phyloP scores from a whole-genome alignment of 306 rosid species.

The Prosopis cineraria region DNA sequence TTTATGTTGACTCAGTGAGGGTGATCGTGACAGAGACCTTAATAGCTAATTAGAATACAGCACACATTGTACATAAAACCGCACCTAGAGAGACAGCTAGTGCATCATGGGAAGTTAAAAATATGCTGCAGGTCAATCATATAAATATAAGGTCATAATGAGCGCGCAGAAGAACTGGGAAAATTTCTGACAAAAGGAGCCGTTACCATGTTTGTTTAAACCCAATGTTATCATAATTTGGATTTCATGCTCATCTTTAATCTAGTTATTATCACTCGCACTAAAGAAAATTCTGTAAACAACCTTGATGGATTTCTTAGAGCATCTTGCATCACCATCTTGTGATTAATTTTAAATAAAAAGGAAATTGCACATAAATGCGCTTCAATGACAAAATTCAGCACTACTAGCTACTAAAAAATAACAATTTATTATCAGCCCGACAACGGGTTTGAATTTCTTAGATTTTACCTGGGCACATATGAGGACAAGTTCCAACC shows the following conservation, averaged over 20 bases:
- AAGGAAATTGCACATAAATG: not conserved
- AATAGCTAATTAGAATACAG: not conserved
- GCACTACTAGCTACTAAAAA: not conserved
- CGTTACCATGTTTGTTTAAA: not conserved
- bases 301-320: not conserved
- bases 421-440: not conserved
- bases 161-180: not conserved
- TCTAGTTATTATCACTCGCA: not conserved
- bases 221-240: not conserved
- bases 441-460: not conserved
- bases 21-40: too few relatives aligned
- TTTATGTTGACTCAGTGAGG: too few relatives aligned
- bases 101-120: not conserved
- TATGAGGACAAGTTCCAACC: slow-evolving; percentile 70
- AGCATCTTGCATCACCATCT: not conserved
- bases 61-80: not conserved
- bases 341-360: slow-evolving; percentile 6
- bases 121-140: not conserved
- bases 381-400: slow-evolving; percentile 6
- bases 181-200: not conserved
- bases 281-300: not conserved
- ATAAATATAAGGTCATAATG: not conserved
- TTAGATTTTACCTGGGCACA: slow-evolving; percentile 80
- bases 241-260: not conserved
- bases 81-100: not conserved